phyloP scores from a whole-genome alignment of 2,329 filamentous ascomycete species.

The Cercospora berteroae region DNA sequence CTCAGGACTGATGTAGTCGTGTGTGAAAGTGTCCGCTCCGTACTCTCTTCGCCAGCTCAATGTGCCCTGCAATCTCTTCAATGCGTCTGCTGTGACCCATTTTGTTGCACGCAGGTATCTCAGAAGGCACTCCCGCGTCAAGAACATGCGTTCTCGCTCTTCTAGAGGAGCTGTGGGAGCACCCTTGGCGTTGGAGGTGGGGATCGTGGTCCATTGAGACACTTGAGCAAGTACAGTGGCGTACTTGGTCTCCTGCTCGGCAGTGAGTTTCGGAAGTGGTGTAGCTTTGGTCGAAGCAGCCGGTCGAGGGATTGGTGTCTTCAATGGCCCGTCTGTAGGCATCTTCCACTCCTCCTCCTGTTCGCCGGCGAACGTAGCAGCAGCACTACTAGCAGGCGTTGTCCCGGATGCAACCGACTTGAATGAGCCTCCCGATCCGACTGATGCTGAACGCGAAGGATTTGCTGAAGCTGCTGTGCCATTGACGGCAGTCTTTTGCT shows the following conservation, averaged over 20 bases:
- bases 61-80: conserved; percentile 76
- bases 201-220: conserved; percentile 68
- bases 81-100: conserved; percentile 74
- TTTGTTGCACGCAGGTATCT: conserved; percentile 92
- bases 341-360: conserved; percentile 29
- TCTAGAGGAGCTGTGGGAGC: conserved; percentile 63
- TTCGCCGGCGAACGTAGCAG: conserved; percentile 27
- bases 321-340: conserved; percentile 34
- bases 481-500: conserved; percentile 9
- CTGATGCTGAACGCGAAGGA: conserved; percentile 28
- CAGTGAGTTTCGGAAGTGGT: conserved; percentile 60
- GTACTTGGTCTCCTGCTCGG: conserved; percentile 81
- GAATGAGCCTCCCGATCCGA: conserved; percentile 30
- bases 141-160: conserved; percentile 80
- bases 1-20: conserved; percentile 87
- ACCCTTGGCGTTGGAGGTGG: conserved; percentile 60
- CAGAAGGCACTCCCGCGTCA: conserved; percentile 87
- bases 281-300: conserved; percentile 55
- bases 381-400: conserved; percentile 17
- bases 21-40: conserved; percentile 72
- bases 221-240: conserved; percentile 68
- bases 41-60: conserved; percentile 89
- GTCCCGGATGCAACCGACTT: conserved; percentile 29
- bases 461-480: background rate
- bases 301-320: conserved; percentile 36